Conservation (phyloP, 495 filamentous ascomycete species). For the Pyrenula massariospora region DNA sequence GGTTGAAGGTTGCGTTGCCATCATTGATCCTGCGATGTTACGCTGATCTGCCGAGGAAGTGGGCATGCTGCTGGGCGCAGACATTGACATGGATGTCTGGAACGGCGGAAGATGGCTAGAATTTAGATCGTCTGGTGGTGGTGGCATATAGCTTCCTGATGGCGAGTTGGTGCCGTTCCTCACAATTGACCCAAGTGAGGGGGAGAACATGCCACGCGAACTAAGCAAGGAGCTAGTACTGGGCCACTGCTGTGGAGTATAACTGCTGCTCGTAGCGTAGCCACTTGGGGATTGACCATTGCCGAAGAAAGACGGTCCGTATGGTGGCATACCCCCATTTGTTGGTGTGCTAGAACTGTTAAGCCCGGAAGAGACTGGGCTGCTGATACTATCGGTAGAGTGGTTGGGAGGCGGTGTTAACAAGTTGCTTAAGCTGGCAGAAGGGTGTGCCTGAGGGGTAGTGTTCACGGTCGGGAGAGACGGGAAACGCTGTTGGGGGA, state of each 20-base stretch:
- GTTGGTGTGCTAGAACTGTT: slow-evolving; percentile 42
- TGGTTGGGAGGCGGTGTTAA: slow-evolving; percentile 52
- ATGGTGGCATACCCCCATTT: slow-evolving; percentile 29
- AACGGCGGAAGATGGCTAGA: slow-evolving; percentile 37
- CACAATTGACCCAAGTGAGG: slow-evolving; percentile 31
- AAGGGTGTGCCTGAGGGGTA: slow-evolving; percentile 20
- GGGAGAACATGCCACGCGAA: slow-evolving; percentile 42
- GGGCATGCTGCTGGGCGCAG: slow-evolving; percentile 26
- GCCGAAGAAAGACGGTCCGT: slow-evolving; percentile 33
- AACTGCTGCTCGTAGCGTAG: slow-evolving; percentile 35
- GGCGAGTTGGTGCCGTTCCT: slow-evolving; percentile 40
- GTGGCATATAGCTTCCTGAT: slow-evolving; percentile 29
- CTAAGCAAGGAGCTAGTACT: slow-evolving; percentile 26
- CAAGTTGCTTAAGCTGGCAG: slow-evolving; percentile 47
- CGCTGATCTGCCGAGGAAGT: slow-evolving; percentile 18
- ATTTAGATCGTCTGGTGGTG: slow-evolving; percentile 50
- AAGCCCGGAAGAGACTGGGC: slow-evolving; percentile 45
- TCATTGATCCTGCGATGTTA: background rate
- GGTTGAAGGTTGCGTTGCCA: slow-evolving; percentile 17
- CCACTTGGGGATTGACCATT: slow-evolving; percentile 28
- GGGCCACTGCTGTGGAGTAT: slow-evolving; percentile 29
- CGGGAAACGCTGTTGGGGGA: slow-evolving; percentile 26
- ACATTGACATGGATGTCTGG: slow-evolving; percentile 38
- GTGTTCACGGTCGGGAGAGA: slow-evolving; percentile 28
- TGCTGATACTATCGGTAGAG: slow-evolving; percentile 45